Evolutionary conservation across 306 rosid species (phyloP).

Genomic region (Styphnolobium japonicum): DNA sequence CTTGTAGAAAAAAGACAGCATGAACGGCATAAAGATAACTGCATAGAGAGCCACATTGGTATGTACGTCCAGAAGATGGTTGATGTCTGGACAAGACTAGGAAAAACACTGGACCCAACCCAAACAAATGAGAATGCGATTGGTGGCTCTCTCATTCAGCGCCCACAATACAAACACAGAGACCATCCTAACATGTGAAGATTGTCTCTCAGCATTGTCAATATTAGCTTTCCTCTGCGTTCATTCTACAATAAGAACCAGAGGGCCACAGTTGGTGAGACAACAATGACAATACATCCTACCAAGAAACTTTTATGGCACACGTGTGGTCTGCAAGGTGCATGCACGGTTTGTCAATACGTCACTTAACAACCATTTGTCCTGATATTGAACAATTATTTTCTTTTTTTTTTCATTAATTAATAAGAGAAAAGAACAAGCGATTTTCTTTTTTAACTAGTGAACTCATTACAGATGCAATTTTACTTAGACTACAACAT

Average conservation of each 20-base stretch:
- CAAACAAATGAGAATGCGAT: not conserved
- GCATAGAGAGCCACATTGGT: constrained; percentile 21
- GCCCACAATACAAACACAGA: constrained; percentile 19
- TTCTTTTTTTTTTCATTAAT: too few relatives aligned
- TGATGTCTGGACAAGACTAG: constrained; percentile 18
- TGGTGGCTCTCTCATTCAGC: constrained; percentile 21
- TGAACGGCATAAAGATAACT: not conserved
- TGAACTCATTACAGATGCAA: not conserved
- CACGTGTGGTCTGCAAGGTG: constrained; percentile 44
- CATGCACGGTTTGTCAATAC: not conserved
- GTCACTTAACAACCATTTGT: not conserved
- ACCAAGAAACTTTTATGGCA: constrained; percentile 31
- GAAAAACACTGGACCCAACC: constrained; percentile 9
- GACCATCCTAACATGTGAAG: constrained; percentile 38
- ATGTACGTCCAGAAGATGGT: not conserved
- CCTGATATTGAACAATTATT: not conserved
- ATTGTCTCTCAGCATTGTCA: constrained; percentile 28
- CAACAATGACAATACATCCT: constrained; percentile 48
- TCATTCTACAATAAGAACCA: constrained; percentile 7
- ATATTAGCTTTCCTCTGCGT: constrained; percentile 5
- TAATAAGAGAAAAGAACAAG: not conserved
- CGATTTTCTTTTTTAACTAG: not conserved
- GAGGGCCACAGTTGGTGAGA: constrained; percentile 50
- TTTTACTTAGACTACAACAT: not conserved
- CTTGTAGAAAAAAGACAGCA: not conserved